A percentile compares a stretch with the other conserved stretches of the same genome.
These are phyloP conservation scores for Telfairia occidentalis DNA, from an alignment of 331 rosid genomes.

Conservation along the genomic window DNA sequence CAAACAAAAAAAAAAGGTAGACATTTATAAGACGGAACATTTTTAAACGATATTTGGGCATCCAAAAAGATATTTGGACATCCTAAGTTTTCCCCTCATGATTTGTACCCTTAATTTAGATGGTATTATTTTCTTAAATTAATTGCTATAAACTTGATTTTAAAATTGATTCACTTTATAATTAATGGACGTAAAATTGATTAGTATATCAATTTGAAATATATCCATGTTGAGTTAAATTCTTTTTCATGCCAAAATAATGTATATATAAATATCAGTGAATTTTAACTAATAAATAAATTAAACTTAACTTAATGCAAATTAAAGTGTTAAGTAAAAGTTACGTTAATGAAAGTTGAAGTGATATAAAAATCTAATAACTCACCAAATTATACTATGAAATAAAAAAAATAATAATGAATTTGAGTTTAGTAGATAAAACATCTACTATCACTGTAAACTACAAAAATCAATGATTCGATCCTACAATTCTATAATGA, in stretches of 20 bases:
- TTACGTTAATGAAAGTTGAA: not conserved
- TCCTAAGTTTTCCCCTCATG: too few relatives aligned
- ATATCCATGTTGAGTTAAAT: not conserved
- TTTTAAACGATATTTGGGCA: too few relatives aligned
- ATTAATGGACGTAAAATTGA: not conserved
- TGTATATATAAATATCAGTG: not conserved
- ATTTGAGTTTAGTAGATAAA: too few relatives aligned
- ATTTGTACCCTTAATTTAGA: not conserved
- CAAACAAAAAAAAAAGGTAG: too few relatives aligned
- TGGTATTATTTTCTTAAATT: not conserved
- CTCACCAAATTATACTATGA: not conserved
- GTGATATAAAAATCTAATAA: not conserved
- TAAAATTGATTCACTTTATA: not conserved
- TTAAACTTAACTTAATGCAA: too few relatives aligned
- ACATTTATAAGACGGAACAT: too few relatives aligned
- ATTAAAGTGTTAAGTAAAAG: not conserved
- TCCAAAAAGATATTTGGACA: too few relatives aligned
- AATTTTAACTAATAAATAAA: not conserved
- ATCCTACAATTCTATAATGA: too few relatives aligned
- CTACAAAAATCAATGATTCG: too few relatives aligned
- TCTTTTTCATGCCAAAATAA: not conserved
- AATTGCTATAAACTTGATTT: not conserved
- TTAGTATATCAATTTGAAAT: not conserved
- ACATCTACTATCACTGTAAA: too few relatives aligned
- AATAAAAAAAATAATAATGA: not conserved